phyloP scores from a whole-genome alignment of 768 basidiomycete genomes.

The Leccinum broughii region DNA sequence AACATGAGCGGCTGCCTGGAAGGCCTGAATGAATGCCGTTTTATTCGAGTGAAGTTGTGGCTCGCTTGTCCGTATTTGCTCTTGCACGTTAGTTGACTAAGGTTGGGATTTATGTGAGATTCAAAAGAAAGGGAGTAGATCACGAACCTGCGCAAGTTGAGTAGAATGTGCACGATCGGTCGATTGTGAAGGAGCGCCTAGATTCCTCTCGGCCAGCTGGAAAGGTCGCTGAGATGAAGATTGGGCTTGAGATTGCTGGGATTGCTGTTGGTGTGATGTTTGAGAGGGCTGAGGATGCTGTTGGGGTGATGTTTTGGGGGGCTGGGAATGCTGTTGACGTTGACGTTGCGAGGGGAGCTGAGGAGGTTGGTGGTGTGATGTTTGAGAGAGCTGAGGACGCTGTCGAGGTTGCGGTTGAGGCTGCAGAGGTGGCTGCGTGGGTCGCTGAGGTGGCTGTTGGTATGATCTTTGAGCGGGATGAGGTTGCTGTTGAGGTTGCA shows the following conservation, averaged over 20 bases:
- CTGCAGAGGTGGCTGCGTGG: not conserved
- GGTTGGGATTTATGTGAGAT: slow-evolving; percentile 1
- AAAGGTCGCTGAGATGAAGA: not conserved
- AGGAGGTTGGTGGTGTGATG: not conserved
- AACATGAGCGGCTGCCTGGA: slow-evolving; percentile 25
- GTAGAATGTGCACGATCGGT: not conserved
- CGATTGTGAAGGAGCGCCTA: slow-evolving; percentile 1
- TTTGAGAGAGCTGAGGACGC: not conserved
- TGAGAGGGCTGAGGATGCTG: slow-evolving; percentile 1
- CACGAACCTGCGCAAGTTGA: slow-evolving; percentile 8
- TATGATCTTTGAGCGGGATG: not conserved
- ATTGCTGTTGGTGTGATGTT: not conserved
- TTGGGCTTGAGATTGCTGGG: slow-evolving; percentile 7
- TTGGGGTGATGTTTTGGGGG: not conserved
- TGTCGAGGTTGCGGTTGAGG: not conserved
- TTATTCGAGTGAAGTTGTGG: slow-evolving; percentile 4
- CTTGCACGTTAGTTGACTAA: slow-evolving; percentile 7
- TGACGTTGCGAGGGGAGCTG: slow-evolving; percentile 6
- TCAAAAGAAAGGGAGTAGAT: not conserved
- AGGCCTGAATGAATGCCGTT: slow-evolving; percentile 22
- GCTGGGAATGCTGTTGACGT: not conserved
- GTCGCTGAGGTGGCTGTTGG: not conserved
- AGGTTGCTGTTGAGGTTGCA: slow-evolving; percentile 1
- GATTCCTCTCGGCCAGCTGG: not conserved
- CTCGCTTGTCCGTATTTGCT: slow-evolving; percentile 5